Evolutionary conservation across 169 alveolate species (phyloP), one percentile per base, ranked within the genome.

Genomic region (Babesia bigemina): DNA sequence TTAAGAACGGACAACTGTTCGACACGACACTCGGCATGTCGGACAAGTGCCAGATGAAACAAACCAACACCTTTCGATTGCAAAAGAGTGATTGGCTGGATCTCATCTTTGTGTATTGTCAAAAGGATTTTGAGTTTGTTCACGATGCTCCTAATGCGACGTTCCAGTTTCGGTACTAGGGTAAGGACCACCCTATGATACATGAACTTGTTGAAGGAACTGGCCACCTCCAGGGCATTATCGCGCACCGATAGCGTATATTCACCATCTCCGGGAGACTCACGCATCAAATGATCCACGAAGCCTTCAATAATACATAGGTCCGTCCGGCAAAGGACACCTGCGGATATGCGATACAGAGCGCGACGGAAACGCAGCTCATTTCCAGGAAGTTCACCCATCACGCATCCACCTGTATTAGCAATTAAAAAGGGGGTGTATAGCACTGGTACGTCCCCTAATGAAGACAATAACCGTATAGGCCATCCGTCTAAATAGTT

Each of bases 311-410:
- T 19, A 11, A 26, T 52, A 11, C n/a, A n/a, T 3, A 67, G 26
- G 76, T 52, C 76, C 9, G 61, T 26, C 47, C 44, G 63, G 63
- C 58, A 52, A 26, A 67, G 76, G 24, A 67, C 58, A 8, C 76
- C 76, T 4, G 33, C 4, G 65, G 26, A 52, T 24, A 67, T 67
- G 39, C 76, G 76, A 17, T 21, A 50, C 21, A 67, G 42, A 22
- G 67, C 76, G 28, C 65, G 55, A 13, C 45, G 66, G 53, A 67
- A 67, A 22, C 14, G 19, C 17, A 39, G 21, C 56, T 55, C 76
- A 26, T 19, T 19, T 56, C 8, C 58, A 4, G 48, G 21, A 50
- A 65, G 55, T 24, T 44, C 63, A 13, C 53, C 67, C 76, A 67
- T 67, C 24, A 3, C 36, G 24, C 7, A 49, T 26, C 10, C 28